Base-by-base conservation (phyloP, 768 basidiomycete species). In the Tylopilus balloui region DNA sequence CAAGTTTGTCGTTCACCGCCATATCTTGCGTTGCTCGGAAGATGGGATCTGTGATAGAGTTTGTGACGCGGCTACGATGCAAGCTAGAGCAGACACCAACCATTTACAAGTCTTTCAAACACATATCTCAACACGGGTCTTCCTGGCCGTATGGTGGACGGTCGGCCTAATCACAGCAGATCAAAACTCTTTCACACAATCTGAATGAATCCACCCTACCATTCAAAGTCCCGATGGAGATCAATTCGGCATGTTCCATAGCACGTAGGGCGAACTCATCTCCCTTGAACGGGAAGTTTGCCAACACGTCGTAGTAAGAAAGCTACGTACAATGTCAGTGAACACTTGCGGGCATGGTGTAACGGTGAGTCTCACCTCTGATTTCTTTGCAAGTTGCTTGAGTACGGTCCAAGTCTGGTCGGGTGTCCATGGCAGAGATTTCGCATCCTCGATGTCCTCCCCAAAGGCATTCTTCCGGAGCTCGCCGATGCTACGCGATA, bases 391-490 rank as follows among this genome's bases (percentile, higher is more conserved):
- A 29, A 99, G 76, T 11, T 76, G 71, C 58, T 84, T 86, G 46
- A 97, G 73, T 14, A 98, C 72, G 17, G 73, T 77, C 92, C 93
- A 97, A 0, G 81, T 92, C 62, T 98, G 92, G 52, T 91, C 86
- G 39, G 85, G 75, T 5, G 83, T 77, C 96, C 96, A 99, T 0
- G 81, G 73, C 32, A 95, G 68, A 39, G 62, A 73, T 68, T 92
- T 93, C 3, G 87, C 86, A 59, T 96, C 94, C 47, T 95, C 92
- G 1, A 74, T 68, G 61, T 96, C 94, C 55, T 96, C 93, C 0
- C 93, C 95, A 62, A 97, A 99, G 0, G 89, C 89, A 40, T 79
- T 86, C 76, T 97, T 97, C 40, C 88, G 75, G 42, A 98, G 71
- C 64, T 96, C 93, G 28, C 81, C 77, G 10, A 92, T 81, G 28